Evolutionary conservation across 169 alveolate genomes (phyloP).

Genomic region (Blepharisma undulans): DNA sequence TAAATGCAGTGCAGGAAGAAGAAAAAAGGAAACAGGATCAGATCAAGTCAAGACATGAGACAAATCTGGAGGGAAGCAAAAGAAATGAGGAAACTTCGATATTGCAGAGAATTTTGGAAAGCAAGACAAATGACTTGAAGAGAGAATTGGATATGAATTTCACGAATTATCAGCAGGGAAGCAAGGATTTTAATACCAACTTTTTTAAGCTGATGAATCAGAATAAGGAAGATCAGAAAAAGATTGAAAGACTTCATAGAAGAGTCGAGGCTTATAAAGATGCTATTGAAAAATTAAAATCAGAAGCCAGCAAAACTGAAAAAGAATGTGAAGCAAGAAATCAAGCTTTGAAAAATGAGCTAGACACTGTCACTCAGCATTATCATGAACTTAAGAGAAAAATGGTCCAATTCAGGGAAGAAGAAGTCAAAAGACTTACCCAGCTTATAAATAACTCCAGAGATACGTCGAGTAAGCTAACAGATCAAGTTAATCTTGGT

Average conservation of each 20-base stretch:
- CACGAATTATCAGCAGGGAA: slow-evolving; percentile 56
- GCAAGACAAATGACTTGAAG: slow-evolving; percentile 55
- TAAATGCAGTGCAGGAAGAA: slow-evolving; percentile 77
- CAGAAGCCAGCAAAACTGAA: slow-evolving; percentile 80
- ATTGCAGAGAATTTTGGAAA: slow-evolving; percentile 67
- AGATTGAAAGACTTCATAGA: slow-evolving; percentile 70
- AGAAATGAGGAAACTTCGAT: slow-evolving; percentile 62
- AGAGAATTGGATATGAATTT: slow-evolving; percentile 73
- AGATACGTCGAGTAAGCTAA: slow-evolving; percentile 77
- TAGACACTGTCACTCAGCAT: slow-evolving; percentile 81
- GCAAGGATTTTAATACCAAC: slow-evolving; percentile 15
- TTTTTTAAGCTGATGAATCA: slow-evolving; percentile 52
- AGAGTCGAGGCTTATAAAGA: slow-evolving; percentile 78
- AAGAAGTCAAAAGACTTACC: slow-evolving; percentile 76
- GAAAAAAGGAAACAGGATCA: slow-evolving; percentile 70
- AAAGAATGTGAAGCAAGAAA: slow-evolving; percentile 89
- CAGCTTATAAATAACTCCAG: slow-evolving; percentile 81
- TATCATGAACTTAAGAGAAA: slow-evolving; percentile 85
- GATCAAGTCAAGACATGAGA: slow-evolving; percentile 75
- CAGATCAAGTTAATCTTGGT: slow-evolving; percentile 78
- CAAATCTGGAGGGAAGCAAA: slow-evolving; percentile 71
- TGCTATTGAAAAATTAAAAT: slow-evolving; percentile 74
- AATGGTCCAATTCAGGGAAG: slow-evolving; percentile 83
- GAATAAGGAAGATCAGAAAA: slow-evolving; percentile 68
- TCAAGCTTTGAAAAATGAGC: slow-evolving; percentile 82